phyloP scores from a whole-genome alignment of 2,329 filamentous ascomycete species.

The Xylaria sp. region DNA sequence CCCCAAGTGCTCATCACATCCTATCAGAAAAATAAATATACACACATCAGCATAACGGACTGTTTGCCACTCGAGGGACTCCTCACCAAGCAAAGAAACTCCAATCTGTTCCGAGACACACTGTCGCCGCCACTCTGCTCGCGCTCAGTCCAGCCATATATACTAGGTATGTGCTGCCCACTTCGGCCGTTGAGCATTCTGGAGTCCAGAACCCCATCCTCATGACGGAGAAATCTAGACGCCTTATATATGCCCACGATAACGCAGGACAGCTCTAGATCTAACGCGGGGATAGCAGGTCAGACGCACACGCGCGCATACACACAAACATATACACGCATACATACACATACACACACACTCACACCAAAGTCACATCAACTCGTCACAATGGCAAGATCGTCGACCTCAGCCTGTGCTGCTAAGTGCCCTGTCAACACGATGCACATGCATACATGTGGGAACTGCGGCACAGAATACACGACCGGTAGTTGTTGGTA shows the following conservation, averaged over 20 bases:
- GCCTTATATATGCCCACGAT: constrained; percentile 32
- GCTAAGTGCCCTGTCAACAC: constrained; percentile 40
- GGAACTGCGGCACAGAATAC: constrained; percentile 53
- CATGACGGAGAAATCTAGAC: constrained; percentile 21
- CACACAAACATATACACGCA: constrained; percentile 7
- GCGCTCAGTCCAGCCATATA: constrained; percentile 27
- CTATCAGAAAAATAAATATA: constrained; percentile 16
- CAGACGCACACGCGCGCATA: constrained; percentile 14
- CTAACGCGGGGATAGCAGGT: constrained; percentile 32
- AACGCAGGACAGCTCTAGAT: constrained; percentile 33
- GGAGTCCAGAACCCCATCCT: constrained; percentile 26
- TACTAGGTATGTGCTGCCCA: constrained; percentile 34
- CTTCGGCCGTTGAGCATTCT: constrained; percentile 25
- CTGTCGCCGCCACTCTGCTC: constrained; percentile 13
- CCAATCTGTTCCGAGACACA: constrained; percentile 7
- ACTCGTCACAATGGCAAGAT: constrained; percentile 33
- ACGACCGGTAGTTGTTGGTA: constrained; percentile 53
- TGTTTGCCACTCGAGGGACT: not conserved
- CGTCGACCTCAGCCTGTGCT: constrained; percentile 27
- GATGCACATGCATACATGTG: constrained; percentile 50
- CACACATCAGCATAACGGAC: constrained; percentile 16
- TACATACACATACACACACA: constrained; percentile 13
- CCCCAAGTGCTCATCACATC: constrained; percentile 19
- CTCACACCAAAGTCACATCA: constrained; percentile 27
- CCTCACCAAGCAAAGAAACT: constrained; percentile 20